Conservation (phyloP, 2,329 filamentous ascomycete species). For the Microsporum ferrugineum region DNA sequence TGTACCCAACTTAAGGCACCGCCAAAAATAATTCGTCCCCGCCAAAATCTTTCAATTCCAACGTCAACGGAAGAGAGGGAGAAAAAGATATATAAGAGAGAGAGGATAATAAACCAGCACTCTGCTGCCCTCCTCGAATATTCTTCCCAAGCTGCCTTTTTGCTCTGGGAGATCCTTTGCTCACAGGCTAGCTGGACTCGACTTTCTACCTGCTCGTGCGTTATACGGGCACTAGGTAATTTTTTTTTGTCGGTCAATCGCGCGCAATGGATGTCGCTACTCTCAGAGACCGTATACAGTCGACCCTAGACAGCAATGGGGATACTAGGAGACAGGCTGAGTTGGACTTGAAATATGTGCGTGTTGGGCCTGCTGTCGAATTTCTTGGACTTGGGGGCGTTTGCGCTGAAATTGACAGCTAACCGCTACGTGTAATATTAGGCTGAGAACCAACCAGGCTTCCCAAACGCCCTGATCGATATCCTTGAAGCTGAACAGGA, state of each 20-base stretch:
- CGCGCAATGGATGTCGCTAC: constrained; percentile 49
- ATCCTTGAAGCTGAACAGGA: constrained; percentile 85
- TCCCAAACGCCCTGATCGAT: constrained; percentile 80
- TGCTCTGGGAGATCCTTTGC: background rate
- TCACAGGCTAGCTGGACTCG: background rate
- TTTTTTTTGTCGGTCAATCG: constrained; percentile 10
- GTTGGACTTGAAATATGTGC: constrained; percentile 53
- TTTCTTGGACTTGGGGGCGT: background rate
- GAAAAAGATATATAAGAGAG: background rate
- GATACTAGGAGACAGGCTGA: constrained; percentile 52
- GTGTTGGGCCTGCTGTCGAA: constrained; percentile 17
- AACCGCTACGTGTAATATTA: constrained; percentile 28
- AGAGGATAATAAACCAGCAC: background rate
- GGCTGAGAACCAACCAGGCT: constrained; percentile 84
- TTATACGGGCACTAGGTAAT: constrained; percentile 5
- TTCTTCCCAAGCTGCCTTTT: background rate
- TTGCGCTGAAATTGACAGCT: background rate
- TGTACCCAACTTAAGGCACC: constrained; percentile 4
- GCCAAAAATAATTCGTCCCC: constrained; percentile 6
- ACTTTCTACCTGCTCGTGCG: background rate
- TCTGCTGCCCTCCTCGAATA: background rate
- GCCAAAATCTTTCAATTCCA: constrained; percentile 3
- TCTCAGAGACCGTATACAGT: constrained; percentile 52
- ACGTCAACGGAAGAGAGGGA: background rate
- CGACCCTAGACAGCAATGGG: constrained; percentile 52